A percentile compares a stretch with the other conserved stretches of the same genome.
Evolutionary conservation across 345 rosid species (phyloP).

Genomic region (Anacardium occidentale): DNA sequence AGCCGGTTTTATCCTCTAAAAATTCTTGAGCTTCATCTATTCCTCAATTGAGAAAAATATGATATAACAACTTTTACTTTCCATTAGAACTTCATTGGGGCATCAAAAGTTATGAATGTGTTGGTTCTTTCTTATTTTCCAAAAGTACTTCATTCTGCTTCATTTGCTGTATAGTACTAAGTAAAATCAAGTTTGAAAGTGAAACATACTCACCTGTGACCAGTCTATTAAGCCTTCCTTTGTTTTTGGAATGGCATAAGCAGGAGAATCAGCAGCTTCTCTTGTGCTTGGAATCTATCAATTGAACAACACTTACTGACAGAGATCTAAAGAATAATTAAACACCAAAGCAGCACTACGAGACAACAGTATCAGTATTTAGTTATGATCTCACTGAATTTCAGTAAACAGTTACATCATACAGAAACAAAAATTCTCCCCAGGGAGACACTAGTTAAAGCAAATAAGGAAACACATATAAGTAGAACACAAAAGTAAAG

Average conservation of each 20-base stretch:
- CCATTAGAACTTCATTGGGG: too few species aligned
- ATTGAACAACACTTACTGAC: constrained; percentile 7
- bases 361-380: neutral
- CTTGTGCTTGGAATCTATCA: constrained; percentile 75
- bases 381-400: neutral
- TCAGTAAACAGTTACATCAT: neutral
- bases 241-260: constrained; percentile 70
- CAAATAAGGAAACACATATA: neutral
- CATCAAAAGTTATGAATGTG: neutral
- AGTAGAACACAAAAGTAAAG: neutral
- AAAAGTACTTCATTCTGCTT: neutral
- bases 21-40: too few species aligned
- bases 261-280: constrained; percentile 53
- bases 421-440: neutral
- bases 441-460: neutral
- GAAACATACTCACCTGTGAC: constrained; percentile 64
- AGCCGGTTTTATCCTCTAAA: too few species aligned
- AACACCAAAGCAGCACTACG: neutral
- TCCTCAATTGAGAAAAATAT: too few species aligned
- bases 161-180: neutral
- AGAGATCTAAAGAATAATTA: neutral
- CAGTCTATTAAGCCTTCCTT: constrained; percentile 80
- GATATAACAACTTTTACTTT: too few species aligned
- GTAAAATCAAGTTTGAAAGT: neutral
- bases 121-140: neutral